A percentile compares a stretch with the other conserved stretches of the same genome.
These are phyloP conservation scores for Phascolomyces articulosus DNA, from an alignment of 371 early-diverging fungal species.

Conservation along the genomic window DNA sequence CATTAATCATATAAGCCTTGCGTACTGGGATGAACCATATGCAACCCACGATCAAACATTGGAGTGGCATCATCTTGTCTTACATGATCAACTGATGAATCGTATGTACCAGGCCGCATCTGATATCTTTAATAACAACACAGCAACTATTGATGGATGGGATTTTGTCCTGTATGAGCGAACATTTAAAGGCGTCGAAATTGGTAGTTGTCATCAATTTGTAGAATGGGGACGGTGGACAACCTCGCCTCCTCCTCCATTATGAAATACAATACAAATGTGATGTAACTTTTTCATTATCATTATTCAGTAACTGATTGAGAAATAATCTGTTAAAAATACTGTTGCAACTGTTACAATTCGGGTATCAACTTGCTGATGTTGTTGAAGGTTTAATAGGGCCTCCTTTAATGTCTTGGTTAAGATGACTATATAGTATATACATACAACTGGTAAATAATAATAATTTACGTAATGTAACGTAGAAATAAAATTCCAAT, in stretches of 20 bases:
- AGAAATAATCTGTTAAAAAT: slow-evolving; percentile 37
- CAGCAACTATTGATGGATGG: slow-evolving; percentile 18
- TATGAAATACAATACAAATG: not conserved
- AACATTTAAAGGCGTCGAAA: slow-evolving; percentile 15
- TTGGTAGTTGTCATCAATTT: slow-evolving; percentile 31
- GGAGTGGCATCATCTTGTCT: slow-evolving; percentile 7
- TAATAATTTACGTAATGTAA: not conserved
- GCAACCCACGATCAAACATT: slow-evolving; percentile 17
- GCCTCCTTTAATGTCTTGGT: slow-evolving; percentile 18
- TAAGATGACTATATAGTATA: slow-evolving; percentile 20
- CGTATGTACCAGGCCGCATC: slow-evolving; percentile 18
- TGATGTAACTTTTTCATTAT: not conserved
- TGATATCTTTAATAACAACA: slow-evolving; percentile 1
- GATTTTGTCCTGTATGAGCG: slow-evolving; percentile 37
- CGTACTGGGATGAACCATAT: slow-evolving; percentile 45
- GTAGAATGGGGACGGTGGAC: slow-evolving; percentile 23
- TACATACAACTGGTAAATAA: not conserved
- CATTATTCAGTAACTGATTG: not conserved
- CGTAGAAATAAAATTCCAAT: not conserved
- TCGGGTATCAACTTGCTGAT: not conserved
- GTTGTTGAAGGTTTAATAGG: not conserved
- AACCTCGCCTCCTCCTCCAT: not conserved
- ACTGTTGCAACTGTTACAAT: slow-evolving; percentile 24
- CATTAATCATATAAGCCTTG: slow-evolving; percentile 43
- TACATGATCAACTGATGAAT: slow-evolving; percentile 18